A percentile compares a stretch with the other conserved stretches of the same genome.
Conservation (phyloP, 2,329 filamentous ascomycete genomes). For the Aureobasidium sp. region DNA sequence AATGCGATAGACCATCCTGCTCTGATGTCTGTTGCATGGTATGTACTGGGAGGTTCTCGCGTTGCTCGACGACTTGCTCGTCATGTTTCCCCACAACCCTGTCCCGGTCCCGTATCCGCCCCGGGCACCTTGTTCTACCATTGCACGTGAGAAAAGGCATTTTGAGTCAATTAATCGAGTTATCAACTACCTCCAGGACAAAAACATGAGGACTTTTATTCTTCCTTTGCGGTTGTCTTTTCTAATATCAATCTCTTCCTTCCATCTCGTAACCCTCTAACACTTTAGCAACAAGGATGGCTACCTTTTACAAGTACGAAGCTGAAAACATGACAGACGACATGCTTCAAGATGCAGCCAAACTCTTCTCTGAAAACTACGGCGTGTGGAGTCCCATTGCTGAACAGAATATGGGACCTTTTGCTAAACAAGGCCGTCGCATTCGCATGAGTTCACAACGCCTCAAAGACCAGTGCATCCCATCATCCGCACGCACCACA, state of each 20-base stretch:
- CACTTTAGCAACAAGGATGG: no score
- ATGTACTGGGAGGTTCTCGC: neutral
- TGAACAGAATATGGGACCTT: no score
- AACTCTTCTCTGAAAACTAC: neutral
- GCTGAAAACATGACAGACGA: neutral
- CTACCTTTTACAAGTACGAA: neutral
- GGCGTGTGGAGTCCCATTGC: neutral
- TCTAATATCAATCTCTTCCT: neutral
- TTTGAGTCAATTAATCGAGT: neutral
- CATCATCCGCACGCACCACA: neutral
- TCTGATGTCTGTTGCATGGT: neutral
- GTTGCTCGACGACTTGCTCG: neutral
- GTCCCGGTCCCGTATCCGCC: neutral
- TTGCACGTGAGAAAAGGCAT: no score
- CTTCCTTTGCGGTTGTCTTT: neutral
- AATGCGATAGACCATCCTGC: slow-evolving; percentile 29
- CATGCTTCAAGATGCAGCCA: neutral
- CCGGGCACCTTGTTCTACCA: no score
- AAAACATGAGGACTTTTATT: no score
- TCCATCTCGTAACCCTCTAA: no score
- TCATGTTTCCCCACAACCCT: slow-evolving; percentile 1
- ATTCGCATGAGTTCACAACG: neutral
- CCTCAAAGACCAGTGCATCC: neutral
- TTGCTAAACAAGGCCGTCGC: neutral
- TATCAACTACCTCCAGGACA: no score